A percentile compares a stretch with the other conserved stretches of the same genome.
These are phyloP conservation scores for Gilbertella persicaria DNA, from an alignment of 371 early-diverging fungal genomes.

Conservation along the genomic window DNA sequence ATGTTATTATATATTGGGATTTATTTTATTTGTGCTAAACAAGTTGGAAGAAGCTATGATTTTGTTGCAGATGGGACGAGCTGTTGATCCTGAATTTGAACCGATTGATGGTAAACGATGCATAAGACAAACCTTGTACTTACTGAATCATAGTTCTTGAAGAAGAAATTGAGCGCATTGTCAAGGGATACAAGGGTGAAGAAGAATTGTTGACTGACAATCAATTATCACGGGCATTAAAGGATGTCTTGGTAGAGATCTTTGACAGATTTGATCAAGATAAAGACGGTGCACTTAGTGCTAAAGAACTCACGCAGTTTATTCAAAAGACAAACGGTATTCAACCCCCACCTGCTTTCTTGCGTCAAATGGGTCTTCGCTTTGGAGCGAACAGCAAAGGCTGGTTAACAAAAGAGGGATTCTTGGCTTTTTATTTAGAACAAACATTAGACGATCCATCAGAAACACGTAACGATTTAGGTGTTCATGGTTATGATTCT, in stretches of 20 bases:
- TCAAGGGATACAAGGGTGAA: conserved; percentile 43
- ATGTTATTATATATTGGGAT: conserved; percentile 55
- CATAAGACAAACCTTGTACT: neutral
- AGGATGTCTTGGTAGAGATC: conserved; percentile 39
- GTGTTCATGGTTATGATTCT: conserved; percentile 56
- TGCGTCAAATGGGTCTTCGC: conserved; percentile 52
- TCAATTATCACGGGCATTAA: conserved; percentile 38
- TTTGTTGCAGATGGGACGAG: conserved; percentile 49
- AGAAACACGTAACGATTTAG: conserved; percentile 56
- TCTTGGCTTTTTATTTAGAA: conserved; percentile 55
- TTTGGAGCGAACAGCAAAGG: conserved; percentile 52
- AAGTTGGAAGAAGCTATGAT: conserved; percentile 49
- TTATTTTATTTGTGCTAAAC: conserved; percentile 53
- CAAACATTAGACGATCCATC: conserved; percentile 59
- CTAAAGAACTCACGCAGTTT: conserved; percentile 47
- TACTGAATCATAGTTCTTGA: conserved; percentile 35
- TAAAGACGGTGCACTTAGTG: conserved; percentile 40
- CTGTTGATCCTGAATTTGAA: conserved; percentile 51
- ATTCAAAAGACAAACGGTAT: conserved; percentile 54
- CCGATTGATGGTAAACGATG: conserved; percentile 44
- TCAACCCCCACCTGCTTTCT: conserved; percentile 51
- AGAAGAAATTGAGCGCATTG: conserved; percentile 44
- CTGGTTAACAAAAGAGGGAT: conserved; percentile 53
- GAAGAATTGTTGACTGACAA: conserved; percentile 40
- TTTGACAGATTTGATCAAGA: conserved; percentile 53